Evolutionary conservation across 805 yeast species (phyloP), one percentile per base, ranked within the genome.

Genomic region (Saccharomycopsis capsularis): DNA sequence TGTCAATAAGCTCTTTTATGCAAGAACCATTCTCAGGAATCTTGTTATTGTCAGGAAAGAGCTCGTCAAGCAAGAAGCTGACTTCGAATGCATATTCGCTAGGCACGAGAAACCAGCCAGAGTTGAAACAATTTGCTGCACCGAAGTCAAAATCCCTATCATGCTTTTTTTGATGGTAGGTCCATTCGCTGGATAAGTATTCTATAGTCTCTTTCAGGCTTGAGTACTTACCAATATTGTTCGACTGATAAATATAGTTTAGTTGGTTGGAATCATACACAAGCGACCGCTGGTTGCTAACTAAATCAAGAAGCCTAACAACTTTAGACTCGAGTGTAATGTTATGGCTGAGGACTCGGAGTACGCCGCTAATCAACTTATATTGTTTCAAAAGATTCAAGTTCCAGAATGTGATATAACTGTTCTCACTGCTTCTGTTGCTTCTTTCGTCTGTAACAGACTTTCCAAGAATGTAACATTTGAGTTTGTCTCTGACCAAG

Each of bases 361-460:
- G n/a, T 3, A 24, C n/a, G 6, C 29, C 32, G 18, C 24, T 27
- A 22, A 52, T 40, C 11, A 52, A 24, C 7, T 30, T 29, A 36
- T 48, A 52, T 13, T 41, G 44, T 9, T 32, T 34, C 7, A 19
- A 35, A 11, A 45, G 30, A 29, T 35, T 16, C 11, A 48, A 5
- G 16, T 41, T 44, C 55, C 55, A 51, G 35, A 51, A 51, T 11
- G 36, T 6, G 19, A 52, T 27, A n/a, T n/a, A n/a, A n/a, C n/a
- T n/a, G 7, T 42, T 24, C 7, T 27, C 32, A 27, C 13, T 7
- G 11, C 11, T 7, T 7, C 13, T 7, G 7, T 27, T 7, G 7
- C 11, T 7, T 34, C 7, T 13, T 13, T 34, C 19, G n/a, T 34
- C 38, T 6, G 38, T 9, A 6, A 34, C 15, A 9, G 7, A 6